Conservation (phyloP, 2,329 filamentous ascomycete genomes). For the Zalaria sp. region DNA sequence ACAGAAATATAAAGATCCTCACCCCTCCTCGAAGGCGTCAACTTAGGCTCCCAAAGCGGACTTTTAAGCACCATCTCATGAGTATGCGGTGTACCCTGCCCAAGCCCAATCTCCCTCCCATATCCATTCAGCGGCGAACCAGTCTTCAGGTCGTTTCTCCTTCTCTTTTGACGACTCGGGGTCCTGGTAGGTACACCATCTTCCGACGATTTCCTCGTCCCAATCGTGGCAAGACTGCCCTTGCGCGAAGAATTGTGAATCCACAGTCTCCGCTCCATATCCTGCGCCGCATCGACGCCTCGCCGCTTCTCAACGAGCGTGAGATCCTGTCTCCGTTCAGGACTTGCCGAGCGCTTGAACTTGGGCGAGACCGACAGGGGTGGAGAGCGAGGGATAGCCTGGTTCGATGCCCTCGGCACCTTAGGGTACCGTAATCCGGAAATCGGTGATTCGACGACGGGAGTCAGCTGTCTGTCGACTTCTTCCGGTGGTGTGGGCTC, state of each 20-base stretch:
- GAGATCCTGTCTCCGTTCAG: background rate
- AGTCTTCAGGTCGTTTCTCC: conserved; percentile 5
- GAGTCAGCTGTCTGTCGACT: conserved; percentile 25
- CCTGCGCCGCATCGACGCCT: conserved; percentile 18
- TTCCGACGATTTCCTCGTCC: too few relatives aligned
- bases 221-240: conserved; percentile 4
- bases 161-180: conserved; percentile 4
- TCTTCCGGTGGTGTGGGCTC: conserved; percentile 33
- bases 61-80: conserved; percentile 11
- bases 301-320: conserved; percentile 23
- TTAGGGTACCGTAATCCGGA: conserved; percentile 32
- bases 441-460: conserved; percentile 30
- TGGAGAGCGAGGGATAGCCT: conserved; percentile 26
- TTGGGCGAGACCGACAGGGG: conserved; percentile 4
- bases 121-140: conserved; percentile 17
- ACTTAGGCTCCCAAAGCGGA: conserved; percentile 47
- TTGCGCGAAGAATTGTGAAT: conserved; percentile 6
- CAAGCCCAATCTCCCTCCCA: conserved; percentile 6
- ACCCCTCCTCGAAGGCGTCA: conserved; percentile 54
- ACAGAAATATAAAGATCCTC: conserved; percentile 51
- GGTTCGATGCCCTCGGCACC: conserved; percentile 31
- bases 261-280: conserved; percentile 21
- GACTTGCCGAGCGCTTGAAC: background rate
- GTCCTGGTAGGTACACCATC: too few relatives aligned
- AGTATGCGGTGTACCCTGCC: conserved; percentile 2